Base-by-base conservation (phyloP, 495 filamentous ascomycete genomes). In the Aspergillus carlsbadensis region DNA sequence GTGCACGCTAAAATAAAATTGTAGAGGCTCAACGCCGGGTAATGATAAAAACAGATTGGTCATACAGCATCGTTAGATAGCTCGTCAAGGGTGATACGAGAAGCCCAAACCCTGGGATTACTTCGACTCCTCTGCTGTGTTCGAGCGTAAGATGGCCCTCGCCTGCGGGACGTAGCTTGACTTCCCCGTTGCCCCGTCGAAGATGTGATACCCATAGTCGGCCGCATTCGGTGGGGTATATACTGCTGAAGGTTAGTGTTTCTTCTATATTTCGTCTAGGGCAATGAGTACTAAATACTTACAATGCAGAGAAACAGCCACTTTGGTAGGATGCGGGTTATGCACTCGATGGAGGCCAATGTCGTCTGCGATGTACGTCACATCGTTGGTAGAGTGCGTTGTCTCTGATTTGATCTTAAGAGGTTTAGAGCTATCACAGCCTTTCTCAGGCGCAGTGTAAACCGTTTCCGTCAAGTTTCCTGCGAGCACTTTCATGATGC, bases 181-280 rank as follows among this genome's bases (percentile, higher is more conserved):
- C 36, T 84, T 82, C 2, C 90, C 88, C 0, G 89, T 92, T 35
- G 77, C 67, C 24, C 77, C 73, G 63, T 89, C 78, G 70, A 88
- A 94, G 63, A 88, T 82, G 58, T 90, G 77, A 63, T 87, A 91
- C 1, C 90, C 90, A 55, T 84, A 80, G 45, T 79, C 84, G 3
- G 88, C 88, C 1, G 91, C 90, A 65, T 91, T 92, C 3, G 90
- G 90, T 31, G 90, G 90, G 1, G 89, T 91, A 63, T 93, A 93
- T 50, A 94, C 87, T 89, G 36, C 15, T 6, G 0, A 50, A 5
- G 15, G 22, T 36, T 20, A 43, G 33, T 10, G 49, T 17, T 31
- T 29, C 26, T 4, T 4, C 26, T 3, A 29, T 3, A 29, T 29
- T 4, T 8, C 3, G 8, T 8, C 26, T 4, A 8, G 26, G 8